phyloP scores from a whole-genome alignment of 2,329 filamentous ascomycete species.

The Ophiostoma sp. region DNA sequence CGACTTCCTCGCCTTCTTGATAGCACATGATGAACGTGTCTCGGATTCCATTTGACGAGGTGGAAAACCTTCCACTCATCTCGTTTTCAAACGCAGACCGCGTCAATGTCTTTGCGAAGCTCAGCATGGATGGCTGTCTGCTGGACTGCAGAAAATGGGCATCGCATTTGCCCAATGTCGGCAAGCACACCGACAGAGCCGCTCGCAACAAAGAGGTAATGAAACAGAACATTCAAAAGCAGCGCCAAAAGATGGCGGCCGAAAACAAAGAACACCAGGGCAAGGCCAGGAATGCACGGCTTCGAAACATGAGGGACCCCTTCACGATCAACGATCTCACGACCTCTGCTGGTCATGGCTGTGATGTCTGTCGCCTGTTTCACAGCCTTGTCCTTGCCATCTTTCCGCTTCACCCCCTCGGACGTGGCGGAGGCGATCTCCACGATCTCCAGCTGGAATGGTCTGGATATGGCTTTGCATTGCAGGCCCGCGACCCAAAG shows the following conservation, averaged over 20 bases:
- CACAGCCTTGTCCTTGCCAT: background rate
- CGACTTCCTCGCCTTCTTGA: background rate
- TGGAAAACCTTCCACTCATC: background rate
- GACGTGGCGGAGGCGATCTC: background rate
- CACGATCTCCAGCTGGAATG: background rate
- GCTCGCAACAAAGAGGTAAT: background rate
- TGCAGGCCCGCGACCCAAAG: constrained; percentile 2
- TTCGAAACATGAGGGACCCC: background rate
- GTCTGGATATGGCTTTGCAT: background rate
- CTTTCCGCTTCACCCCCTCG: background rate
- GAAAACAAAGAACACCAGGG: background rate
- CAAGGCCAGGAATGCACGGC: background rate
- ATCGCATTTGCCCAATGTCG: background rate
- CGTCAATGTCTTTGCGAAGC: background rate
- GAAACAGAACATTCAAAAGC: background rate
- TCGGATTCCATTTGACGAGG: background rate
- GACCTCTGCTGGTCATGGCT: background rate
- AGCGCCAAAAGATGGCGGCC: constrained; percentile 8
- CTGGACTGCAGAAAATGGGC: background rate
- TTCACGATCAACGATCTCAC: background rate
- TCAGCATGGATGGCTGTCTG: background rate
- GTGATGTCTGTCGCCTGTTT: background rate
- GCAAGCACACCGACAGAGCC: background rate
- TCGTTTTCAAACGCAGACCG: background rate
- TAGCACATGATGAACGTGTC: background rate